A percentile compares a stretch with the other conserved stretches of the same genome.
Evolutionary conservation across 768 basidiomycete species (phyloP).

Genomic region (Tubosaeta sp.): DNA sequence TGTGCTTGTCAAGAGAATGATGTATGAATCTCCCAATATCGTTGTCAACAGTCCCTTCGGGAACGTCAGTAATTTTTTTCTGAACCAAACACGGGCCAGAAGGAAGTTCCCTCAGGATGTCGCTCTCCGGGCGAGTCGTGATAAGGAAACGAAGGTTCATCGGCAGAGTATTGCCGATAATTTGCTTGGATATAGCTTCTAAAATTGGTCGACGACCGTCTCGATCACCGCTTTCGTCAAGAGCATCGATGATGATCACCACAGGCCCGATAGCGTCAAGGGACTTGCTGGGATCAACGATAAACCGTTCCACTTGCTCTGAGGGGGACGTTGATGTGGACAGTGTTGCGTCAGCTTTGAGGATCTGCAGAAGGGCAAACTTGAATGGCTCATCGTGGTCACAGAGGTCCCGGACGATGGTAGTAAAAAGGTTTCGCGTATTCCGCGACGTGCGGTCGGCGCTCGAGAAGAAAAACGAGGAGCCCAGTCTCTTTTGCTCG

Average conservation of each 20-base stretch:
- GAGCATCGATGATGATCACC: slow-evolving; percentile 28
- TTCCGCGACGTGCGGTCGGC: slow-evolving; percentile 1
- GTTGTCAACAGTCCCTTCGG: not conserved
- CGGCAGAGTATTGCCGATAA: slow-evolving; percentile 5
- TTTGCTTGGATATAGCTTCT: not conserved
- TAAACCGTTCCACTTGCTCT: slow-evolving; percentile 17
- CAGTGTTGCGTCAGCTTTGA: slow-evolving; percentile 3
- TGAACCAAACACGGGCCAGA: not conserved
- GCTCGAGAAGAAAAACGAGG: slow-evolving; percentile 19
- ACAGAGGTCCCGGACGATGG: slow-evolving; percentile 24
- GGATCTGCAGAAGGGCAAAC: slow-evolving; percentile 1
- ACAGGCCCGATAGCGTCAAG: slow-evolving; percentile 20
- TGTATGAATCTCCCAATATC: slow-evolving; percentile 2
- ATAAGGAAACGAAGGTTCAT: slow-evolving; percentile 15
- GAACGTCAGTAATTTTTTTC: not conserved
- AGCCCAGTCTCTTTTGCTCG: slow-evolving; percentile 15
- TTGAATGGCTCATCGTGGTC: slow-evolving; percentile 18
- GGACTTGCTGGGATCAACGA: slow-evolving; percentile 13
- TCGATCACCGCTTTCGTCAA: slow-evolving; percentile 19
- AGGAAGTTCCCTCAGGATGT: not conserved
- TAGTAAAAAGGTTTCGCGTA: slow-evolving; percentile 20
- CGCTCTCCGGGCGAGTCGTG: slow-evolving; percentile 16
- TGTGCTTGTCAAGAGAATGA: not conserved
- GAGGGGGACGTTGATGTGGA: not conserved
- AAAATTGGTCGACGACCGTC: slow-evolving; percentile 14